A percentile compares a stretch with the other conserved stretches of the same genome.
phyloP scores from a whole-genome alignment of 1,284 basidiomycete genomes.

The Tilletia walkeri region DNA sequence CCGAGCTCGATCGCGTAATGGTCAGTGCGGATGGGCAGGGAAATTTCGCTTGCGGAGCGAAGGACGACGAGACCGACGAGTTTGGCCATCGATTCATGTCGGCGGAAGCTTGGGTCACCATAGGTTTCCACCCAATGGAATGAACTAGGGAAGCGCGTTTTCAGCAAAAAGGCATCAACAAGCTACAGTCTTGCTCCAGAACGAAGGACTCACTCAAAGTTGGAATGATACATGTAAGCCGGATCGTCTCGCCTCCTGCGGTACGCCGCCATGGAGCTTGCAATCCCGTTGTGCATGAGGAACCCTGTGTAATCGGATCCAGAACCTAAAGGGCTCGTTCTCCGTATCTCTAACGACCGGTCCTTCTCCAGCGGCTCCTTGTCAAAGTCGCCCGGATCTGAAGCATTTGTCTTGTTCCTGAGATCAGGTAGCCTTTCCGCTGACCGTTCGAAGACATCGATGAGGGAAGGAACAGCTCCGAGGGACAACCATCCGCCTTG shows the following conservation, averaged over 20 bases:
- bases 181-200: background rate
- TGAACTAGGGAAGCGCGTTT: constrained; percentile 45
- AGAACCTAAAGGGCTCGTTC: constrained; percentile 57
- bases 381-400: constrained; percentile 57
- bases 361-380: constrained; percentile 11
- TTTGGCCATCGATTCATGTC: constrained; percentile 70
- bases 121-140: constrained; percentile 72
- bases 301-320: constrained; percentile 74
- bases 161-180: background rate
- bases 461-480: constrained; percentile 71
- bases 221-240: constrained; percentile 69
- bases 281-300: constrained; percentile 60
- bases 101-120: constrained; percentile 72
- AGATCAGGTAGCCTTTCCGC: constrained; percentile 64
- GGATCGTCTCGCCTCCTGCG: constrained; percentile 60
- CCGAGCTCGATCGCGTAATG: constrained; percentile 39
- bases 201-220: constrained; percentile 69
- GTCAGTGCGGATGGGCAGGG: constrained; percentile 72
- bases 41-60: constrained; percentile 65
- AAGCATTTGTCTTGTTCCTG: constrained; percentile 22
- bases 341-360: constrained; percentile 7
- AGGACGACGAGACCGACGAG: constrained; percentile 59
- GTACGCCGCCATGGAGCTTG: constrained; percentile 55
- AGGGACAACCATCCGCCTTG: constrained; percentile 66
- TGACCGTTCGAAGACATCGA: constrained; percentile 68